Evolutionary conservation across 139 green algal genomes (phyloP).

Genomic region (Haematococcus sp.): DNA sequence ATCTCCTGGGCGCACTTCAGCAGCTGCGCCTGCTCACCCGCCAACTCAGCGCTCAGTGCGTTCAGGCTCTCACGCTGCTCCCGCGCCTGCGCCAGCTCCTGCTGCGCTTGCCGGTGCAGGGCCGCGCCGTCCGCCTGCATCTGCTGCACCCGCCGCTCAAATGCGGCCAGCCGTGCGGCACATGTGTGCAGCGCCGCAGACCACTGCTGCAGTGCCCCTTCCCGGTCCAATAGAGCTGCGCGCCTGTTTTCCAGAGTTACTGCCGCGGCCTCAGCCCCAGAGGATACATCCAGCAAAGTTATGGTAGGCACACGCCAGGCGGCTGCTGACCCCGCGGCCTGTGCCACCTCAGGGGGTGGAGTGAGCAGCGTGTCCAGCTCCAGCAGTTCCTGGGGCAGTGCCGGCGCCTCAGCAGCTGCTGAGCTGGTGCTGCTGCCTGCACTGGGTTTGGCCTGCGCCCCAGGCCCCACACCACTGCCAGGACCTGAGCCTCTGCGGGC

Average conservation of each 20-base stretch:
- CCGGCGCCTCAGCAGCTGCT: neutral
- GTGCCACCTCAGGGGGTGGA: neutral
- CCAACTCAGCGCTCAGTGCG: constrained; percentile 7
- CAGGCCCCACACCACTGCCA: neutral
- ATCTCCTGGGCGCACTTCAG: neutral
- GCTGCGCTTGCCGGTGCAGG: neutral
- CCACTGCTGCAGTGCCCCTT: constrained; percentile 8
- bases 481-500: neutral
- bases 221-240: neutral
- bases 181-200: neutral
- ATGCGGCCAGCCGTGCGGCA: neutral
- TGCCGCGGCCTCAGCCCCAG: neutral
- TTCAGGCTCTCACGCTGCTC: constrained; percentile 1
- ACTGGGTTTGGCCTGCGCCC: too few species aligned
- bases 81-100: neutral
- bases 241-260: neutral
- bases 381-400: neutral
- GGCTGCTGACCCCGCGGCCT: neutral
- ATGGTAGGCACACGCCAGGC: constrained; percentile 2
- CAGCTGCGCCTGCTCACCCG: neutral
- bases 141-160: constrained; percentile 3
- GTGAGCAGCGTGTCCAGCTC: neutral
- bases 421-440: too few species aligned
- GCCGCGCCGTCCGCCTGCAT: constrained; percentile 2
- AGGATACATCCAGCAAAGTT: neutral